These are phyloP conservation scores for Fusarium burgessii DNA, from an alignment of 2,329 filamentous ascomycete species.

Conservation along the genomic window DNA sequence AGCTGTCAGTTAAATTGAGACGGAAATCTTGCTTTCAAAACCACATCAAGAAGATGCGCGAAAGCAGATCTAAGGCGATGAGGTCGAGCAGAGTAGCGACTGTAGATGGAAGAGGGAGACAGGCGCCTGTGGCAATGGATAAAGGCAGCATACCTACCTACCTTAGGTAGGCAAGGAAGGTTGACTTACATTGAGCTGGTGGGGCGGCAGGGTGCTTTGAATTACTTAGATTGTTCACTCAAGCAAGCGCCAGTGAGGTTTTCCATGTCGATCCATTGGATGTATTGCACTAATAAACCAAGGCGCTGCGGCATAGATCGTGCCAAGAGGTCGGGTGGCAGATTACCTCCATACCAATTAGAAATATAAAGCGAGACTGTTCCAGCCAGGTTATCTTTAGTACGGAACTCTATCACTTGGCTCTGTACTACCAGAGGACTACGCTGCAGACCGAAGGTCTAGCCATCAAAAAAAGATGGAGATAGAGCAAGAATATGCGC, in stretches of 20 bases:
- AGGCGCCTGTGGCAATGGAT: slow-evolving; percentile 8
- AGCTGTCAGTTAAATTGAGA: background rate
- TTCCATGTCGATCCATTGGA: background rate
- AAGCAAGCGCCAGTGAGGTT: background rate
- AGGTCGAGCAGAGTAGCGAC: background rate
- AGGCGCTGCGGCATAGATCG: slow-evolving; percentile 14
- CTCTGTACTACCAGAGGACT: background rate
- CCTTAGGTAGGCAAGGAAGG: background rate
- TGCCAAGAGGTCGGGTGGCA: slow-evolving; percentile 34
- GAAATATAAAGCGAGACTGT: background rate
- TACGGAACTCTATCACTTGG: slow-evolving; percentile 1
- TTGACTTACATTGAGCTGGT: slow-evolving; percentile 17
- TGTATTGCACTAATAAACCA: background rate
- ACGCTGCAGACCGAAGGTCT: background rate
- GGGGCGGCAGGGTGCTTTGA: slow-evolving; percentile 9
- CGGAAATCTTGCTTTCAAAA: background rate
- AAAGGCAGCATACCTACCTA: background rate
- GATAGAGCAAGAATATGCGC: background rate
- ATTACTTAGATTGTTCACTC: background rate
- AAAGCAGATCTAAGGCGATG: background rate
- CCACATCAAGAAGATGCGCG: background rate
- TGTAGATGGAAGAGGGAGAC: slow-evolving; percentile 32
- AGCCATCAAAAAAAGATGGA: background rate
- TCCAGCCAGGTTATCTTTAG: background rate
- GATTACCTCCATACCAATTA: slow-evolving; percentile 9